These are phyloP conservation scores for Aureobasidium sp. DNA, from an alignment of 2,329 filamentous ascomycete species.

Conservation along the genomic window DNA sequence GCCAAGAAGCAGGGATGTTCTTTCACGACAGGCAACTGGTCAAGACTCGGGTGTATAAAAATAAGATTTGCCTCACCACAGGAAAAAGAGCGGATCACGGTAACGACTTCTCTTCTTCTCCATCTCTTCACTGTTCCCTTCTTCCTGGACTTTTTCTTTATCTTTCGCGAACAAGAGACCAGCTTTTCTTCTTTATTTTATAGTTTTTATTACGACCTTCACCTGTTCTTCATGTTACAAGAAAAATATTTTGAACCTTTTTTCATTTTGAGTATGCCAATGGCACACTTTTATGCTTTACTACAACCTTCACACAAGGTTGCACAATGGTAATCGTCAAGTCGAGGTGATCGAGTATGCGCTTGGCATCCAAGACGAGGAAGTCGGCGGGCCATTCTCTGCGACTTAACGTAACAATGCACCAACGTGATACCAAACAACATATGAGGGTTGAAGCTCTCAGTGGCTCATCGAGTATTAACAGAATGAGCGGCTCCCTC, in stretches of 20 bases:
- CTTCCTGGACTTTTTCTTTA: not conserved
- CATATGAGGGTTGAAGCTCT: too few relatives aligned
- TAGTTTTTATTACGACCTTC: not conserved
- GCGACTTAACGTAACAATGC: too few relatives aligned
- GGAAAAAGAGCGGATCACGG: not conserved
- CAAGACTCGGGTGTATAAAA: not conserved
- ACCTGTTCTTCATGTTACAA: not conserved
- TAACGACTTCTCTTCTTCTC: not conserved
- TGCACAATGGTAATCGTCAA: too few relatives aligned
- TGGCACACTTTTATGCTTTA: not conserved
- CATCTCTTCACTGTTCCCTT: not conserved
- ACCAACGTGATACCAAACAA: too few relatives aligned
- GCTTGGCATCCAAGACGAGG: too few relatives aligned
- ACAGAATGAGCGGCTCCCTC: too few relatives aligned
- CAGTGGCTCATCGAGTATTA: too few relatives aligned
- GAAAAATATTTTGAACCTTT: not conserved
- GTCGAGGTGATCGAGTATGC: too few relatives aligned
- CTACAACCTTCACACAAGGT: not conserved
- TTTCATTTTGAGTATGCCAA: not conserved
- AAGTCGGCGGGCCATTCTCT: too few relatives aligned
- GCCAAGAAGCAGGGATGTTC: not conserved
- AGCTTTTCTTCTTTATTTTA: not conserved
- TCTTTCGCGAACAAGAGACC: not conserved
- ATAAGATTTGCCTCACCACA: not conserved
- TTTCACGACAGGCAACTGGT: not conserved